Evolutionary conservation across 2,329 filamentous ascomycete genomes (phyloP), one percentile per base, ranked within the genome.

Genomic region (Arthrobotrys sphaeroides): DNA sequence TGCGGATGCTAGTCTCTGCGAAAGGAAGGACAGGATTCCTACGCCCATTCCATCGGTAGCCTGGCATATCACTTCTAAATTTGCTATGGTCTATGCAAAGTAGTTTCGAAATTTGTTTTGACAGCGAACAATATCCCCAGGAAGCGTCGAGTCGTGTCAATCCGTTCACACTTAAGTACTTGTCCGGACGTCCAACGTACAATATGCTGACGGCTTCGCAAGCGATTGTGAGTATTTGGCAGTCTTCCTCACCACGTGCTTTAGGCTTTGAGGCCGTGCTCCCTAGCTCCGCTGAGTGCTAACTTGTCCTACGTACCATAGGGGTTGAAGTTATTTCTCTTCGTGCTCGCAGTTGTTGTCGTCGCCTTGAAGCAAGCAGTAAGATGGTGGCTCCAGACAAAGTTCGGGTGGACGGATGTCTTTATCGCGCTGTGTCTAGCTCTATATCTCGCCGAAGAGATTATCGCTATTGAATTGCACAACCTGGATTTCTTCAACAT

Each of bases 361-460:
- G 73, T 72, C 7, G 24, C 31, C 36, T n/a, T 72, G 10, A 70
- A 72, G 24, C 67, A 72, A 42, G 65, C 60, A 16, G 73, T 77
- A 20, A 61, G 73, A 61, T 77, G 73, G 65, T 77, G 73, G 73
- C 51, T 77, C 2, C 51, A 77, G 28, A 72, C 73, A 28, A 66
- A 60, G 26, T 70, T 77, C 13, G 67, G 59, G 18, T 72, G 66
- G 66, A 77, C 51, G 12, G 73, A 77, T 42, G 53, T 70, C 42
- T 62, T 77, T 38, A 55, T 77, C 59, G 42, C 42, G 12, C 10
- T 66, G 26, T 51, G 43, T 3, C 12, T 77, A 22, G 59, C 42
- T 6, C 66, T 77, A 2, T 77, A 77, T 24, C 28, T 72, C 7
- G 61, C 43, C 9, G 73, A 77, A 10, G 73, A 77, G 12, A 20